These are phyloP conservation scores for Acer yangbiense DNA, from an alignment of 345 rosid genomes.

Conservation along the genomic window DNA sequence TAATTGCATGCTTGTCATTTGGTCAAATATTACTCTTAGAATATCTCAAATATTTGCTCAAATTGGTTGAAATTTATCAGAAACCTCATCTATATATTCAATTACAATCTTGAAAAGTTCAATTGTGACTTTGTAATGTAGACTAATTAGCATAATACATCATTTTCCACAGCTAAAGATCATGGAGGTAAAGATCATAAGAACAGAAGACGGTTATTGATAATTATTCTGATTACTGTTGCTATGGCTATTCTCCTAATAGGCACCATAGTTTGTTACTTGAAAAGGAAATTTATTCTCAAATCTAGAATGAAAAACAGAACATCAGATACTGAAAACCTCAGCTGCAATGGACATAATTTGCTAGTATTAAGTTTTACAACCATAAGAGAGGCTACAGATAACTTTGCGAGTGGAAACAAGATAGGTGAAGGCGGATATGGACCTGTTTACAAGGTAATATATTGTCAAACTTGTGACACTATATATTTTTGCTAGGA, in stretches of 20 bases:
- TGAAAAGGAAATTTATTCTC: not conserved
- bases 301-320: slow-evolving; percentile 1
- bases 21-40: not conserved
- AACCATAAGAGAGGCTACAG: slow-evolving; percentile 13
- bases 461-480: not conserved
- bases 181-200: not conserved
- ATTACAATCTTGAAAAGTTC: no score
- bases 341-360: not conserved
- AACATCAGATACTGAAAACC: not conserved
- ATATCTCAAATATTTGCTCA: no score
- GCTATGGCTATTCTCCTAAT: not conserved
- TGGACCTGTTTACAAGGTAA: slow-evolving; percentile 32
- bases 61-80: no score
- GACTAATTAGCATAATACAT: not conserved
- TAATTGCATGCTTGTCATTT: not conserved
- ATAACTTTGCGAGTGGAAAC: slow-evolving; percentile 21
- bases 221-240: slow-evolving; percentile 2
- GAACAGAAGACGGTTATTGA: not conserved
- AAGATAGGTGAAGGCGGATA: slow-evolving; percentile 29
- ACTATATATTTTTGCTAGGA: not conserved
- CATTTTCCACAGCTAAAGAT: not conserved
- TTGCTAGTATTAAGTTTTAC: slow-evolving; percentile 21
- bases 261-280: slow-evolving; percentile 1
- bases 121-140: no score
- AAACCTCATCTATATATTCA: no score